These are phyloP conservation scores for Tetracentron sinense DNA, from an alignment of 164 flowering plant genomes.

Conservation along the genomic window DNA sequence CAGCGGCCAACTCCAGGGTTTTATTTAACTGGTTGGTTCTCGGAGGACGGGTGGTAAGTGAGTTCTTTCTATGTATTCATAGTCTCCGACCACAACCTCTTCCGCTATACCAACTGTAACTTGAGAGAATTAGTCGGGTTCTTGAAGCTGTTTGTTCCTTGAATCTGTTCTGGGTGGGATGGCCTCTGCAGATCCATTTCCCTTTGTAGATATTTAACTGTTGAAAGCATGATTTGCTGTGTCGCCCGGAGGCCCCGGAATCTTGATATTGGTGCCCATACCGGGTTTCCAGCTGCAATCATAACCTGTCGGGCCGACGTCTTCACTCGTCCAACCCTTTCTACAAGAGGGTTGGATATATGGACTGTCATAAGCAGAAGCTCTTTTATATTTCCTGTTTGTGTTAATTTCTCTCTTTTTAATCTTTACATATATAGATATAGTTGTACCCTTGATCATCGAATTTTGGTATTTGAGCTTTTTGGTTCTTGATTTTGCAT, in stretches of 20 bases:
- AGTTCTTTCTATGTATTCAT: slow-evolving; percentile 23
- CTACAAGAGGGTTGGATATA: slow-evolving; percentile 5
- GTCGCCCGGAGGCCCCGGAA: slow-evolving; percentile 19
- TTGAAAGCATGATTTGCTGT: slow-evolving; percentile 25
- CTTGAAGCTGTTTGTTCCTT: slow-evolving; percentile 23
- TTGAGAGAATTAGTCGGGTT: slow-evolving; percentile 23
- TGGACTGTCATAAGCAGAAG: slow-evolving; percentile 15
- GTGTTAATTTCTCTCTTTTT: slow-evolving; percentile 12
- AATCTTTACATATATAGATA: slow-evolving; percentile 9
- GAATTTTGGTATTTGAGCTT: slow-evolving; percentile 9
- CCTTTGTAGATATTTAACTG: slow-evolving; percentile 38
- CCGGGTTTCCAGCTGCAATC: slow-evolving; percentile 12
- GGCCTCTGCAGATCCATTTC: slow-evolving; percentile 17
- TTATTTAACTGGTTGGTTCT: slow-evolving; percentile 16
- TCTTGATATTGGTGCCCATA: slow-evolving; percentile 17
- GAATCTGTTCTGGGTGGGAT: slow-evolving; percentile 26
- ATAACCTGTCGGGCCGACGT: slow-evolving; percentile 4
- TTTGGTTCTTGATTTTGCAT: background rate
- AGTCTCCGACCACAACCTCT: slow-evolving; percentile 29
- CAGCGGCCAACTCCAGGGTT: slow-evolving; percentile 11
- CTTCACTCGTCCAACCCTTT: background rate
- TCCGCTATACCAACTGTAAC: slow-evolving; percentile 22
- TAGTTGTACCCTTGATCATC: slow-evolving; percentile 7
- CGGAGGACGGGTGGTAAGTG: slow-evolving; percentile 37
- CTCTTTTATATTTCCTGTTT: slow-evolving; percentile 14